phyloP scores from a whole-genome alignment of 179 eudicot genomes.

The Gypsophila paniculata region DNA sequence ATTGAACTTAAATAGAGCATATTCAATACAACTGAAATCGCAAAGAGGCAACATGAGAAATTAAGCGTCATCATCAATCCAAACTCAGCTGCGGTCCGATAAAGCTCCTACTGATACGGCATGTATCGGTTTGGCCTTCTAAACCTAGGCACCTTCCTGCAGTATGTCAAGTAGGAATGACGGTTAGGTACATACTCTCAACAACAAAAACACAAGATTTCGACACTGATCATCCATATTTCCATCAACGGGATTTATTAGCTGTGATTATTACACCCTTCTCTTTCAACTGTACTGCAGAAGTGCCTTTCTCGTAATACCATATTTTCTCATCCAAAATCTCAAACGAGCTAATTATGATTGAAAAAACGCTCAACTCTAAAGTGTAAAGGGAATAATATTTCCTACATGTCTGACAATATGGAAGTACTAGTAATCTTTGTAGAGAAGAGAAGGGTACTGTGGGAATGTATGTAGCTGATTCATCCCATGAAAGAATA shows the following conservation, averaged over 20 bases:
- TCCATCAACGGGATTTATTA: no score
- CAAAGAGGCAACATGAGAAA: background rate
- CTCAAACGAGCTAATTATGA: background rate
- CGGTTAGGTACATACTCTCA: background rate
- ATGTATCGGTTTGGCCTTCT: slow-evolving; percentile 46
- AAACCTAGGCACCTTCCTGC: slow-evolving; percentile 50
- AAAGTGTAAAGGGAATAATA: no score
- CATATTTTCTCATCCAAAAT: background rate
- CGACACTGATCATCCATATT: background rate
- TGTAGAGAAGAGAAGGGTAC: no score
- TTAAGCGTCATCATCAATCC: background rate
- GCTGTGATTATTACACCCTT: background rate
- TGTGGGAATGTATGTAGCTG: no score
- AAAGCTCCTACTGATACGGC: slow-evolving; percentile 34
- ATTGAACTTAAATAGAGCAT: no score
- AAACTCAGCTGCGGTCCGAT: background rate
- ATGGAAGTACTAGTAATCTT: background rate
- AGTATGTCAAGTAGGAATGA: background rate
- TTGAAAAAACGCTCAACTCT: no score
- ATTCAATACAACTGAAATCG: background rate
- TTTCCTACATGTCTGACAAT: background rate
- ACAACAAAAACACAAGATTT: no score
- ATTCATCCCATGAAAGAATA: no score
- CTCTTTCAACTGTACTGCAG: no score
- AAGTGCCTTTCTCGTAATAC: no score